Evolutionary conservation across 495 filamentous ascomycete genomes (phyloP).

Genomic region (Penicillium psychrofluorescens): DNA sequence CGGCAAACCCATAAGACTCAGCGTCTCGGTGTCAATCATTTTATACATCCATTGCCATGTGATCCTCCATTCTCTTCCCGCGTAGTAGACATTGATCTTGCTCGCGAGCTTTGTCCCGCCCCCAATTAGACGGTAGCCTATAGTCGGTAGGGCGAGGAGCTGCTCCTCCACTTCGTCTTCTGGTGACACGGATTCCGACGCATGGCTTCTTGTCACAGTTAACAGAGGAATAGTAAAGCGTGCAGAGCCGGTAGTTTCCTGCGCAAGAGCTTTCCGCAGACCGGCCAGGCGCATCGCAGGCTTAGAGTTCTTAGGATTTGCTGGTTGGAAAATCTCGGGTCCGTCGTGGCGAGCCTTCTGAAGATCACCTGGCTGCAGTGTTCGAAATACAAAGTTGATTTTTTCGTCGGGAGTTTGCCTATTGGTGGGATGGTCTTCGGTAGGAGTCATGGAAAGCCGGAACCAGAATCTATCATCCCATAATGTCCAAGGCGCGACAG

Average conservation of each 20-base stretch:
- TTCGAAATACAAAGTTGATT: constrained; percentile 35
- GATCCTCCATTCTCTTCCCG: constrained; percentile 12
- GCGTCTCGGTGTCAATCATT: constrained; percentile 28
- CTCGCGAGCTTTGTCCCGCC: background rate
- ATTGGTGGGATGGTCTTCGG: constrained; percentile 21
- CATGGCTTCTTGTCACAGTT: constrained; percentile 1
- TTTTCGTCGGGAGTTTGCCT: background rate
- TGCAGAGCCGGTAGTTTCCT: constrained; percentile 19
- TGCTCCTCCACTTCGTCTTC: constrained; percentile 4
- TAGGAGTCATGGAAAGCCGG: constrained; percentile 30
- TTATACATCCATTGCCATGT: constrained; percentile 41
- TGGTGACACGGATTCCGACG: background rate
- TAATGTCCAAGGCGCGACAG: constrained; percentile 32
- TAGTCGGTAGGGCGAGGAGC: constrained; percentile 25
- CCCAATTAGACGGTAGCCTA: constrained; percentile 13
- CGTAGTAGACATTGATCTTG: constrained; percentile 7
- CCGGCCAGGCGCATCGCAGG: background rate
- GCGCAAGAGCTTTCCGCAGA: constrained; percentile 6
- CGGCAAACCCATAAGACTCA: constrained; percentile 29
- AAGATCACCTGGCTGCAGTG: constrained; percentile 43
- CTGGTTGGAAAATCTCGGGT: background rate
- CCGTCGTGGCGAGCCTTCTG: constrained; percentile 11
- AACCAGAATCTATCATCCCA: constrained; percentile 89
- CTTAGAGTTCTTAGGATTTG: background rate
- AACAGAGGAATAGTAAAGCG: constrained; percentile 38